Evolutionary conservation across 1,284 basidiomycete genomes (phyloP), one percentile per base, ranked within the genome.

Genomic region (Ustilago sp.): DNA sequence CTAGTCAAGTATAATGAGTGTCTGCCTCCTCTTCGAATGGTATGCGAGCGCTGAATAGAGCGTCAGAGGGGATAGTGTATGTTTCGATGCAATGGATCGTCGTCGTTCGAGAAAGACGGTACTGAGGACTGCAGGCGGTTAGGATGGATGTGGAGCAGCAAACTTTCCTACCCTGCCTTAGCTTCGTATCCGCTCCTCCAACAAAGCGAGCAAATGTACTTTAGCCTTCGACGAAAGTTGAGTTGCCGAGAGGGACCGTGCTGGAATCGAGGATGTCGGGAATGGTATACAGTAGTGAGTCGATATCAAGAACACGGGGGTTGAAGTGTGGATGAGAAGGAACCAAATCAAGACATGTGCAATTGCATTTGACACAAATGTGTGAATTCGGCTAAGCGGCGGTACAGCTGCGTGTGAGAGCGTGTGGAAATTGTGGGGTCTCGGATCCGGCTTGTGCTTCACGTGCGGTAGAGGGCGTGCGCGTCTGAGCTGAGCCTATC

Each of bases 361-460:
- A 9, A 48, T 4, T 23, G 45, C 31, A 28, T 50, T 23, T 50
- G 48, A 11, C 11, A 9, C 38, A 39, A 19, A 45, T 7, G 6
- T n/a, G 43, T 17, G 15, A 45, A 19, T 45, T 45, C 43, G 43
- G 43, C 43, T 45, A 45, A 19, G 43, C 43, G 43, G n/a, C 43
- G 11, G 43, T 45, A 45, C 43, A 45, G 53, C 19, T 43, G 38
- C 28, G 54, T 38, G n/a, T 19, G 34, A 17, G 51, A 48, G 58
- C 2, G 17, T 41, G 12, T 34, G 43, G 12, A n/a, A 62, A 59
- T 55, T 68, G 66, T 63, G 66, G 66, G 66, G 66, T 59, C 54
- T 68, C 66, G 66, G 66, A 59, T 63, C 66, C 66, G 66, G 47
- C 48, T 57, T 28, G 23, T n/a, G n/a, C n/a, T n/a, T n/a, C n/a